phyloP scores from a whole-genome alignment of 2,329 filamentous ascomycete species.

The Blastomyces gilchristii region DNA sequence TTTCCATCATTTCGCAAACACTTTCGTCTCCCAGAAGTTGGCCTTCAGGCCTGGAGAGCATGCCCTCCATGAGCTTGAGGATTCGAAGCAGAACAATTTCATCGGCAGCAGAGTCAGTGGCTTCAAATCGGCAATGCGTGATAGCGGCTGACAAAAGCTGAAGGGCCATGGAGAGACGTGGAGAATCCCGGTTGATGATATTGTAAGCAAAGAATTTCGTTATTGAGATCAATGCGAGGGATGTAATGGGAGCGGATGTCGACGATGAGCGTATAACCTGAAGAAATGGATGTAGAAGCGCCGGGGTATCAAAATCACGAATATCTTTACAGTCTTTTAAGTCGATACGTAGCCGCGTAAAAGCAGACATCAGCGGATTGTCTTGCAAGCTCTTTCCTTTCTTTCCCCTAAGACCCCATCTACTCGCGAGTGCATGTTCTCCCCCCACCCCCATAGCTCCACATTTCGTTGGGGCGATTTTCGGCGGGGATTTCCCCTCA shows the following conservation, averaged over 20 bases:
- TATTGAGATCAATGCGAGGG: slow-evolving; percentile 82
- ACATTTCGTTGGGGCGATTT: slow-evolving; percentile 17
- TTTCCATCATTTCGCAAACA: slow-evolving; percentile 99
- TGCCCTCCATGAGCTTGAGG: slow-evolving; percentile 93
- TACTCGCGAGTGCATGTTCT: slow-evolving; percentile 52
- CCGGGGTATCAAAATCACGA: slow-evolving; percentile 74
- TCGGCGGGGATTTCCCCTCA: slow-evolving; percentile 13
- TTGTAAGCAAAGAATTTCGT: slow-evolving; percentile 96
- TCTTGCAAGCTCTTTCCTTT: slow-evolving; percentile 96
- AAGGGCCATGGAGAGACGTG: slow-evolving; percentile 84
- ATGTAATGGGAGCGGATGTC: slow-evolving; percentile 91
- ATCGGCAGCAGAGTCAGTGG: slow-evolving; percentile 86
- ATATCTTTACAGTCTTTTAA: slow-evolving; percentile 87
- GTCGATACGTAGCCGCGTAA: slow-evolving; percentile 79
- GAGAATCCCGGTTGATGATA: slow-evolving; percentile 72
- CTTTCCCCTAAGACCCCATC: slow-evolving; percentile 90
- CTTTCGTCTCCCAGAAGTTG: slow-evolving; percentile 94
- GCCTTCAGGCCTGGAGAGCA: slow-evolving; percentile 88
- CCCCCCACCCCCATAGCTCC: slow-evolving; percentile 25
- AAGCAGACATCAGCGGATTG: slow-evolving; percentile 90
- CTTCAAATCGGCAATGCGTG: slow-evolving; percentile 95
- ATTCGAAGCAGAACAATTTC: slow-evolving; percentile 93
- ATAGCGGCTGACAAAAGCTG: slow-evolving; percentile 89
- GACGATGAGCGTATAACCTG: slow-evolving; percentile 95
- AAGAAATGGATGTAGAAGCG: slow-evolving; percentile 83